Conservation (phyloP, 129 eudicot genomes). For the Chrysanthemum seticuspe region DNA sequence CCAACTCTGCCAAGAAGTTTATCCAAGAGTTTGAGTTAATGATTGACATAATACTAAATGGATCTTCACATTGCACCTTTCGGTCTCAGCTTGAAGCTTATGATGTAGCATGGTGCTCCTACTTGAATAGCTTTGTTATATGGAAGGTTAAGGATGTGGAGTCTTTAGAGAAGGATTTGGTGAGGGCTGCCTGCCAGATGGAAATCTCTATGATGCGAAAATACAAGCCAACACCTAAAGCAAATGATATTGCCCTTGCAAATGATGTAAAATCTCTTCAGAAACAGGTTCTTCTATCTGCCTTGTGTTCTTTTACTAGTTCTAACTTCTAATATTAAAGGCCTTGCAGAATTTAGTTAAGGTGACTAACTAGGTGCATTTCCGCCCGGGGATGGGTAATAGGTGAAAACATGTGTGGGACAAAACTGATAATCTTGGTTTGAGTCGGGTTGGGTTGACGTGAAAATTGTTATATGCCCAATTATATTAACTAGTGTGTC, state of each 20-base stretch:
- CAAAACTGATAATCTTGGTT: neutral
- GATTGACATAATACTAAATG: slow-evolving; percentile 52
- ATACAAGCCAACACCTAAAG: slow-evolving; percentile 66
- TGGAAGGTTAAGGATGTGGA: slow-evolving; percentile 98
- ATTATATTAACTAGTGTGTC: neutral
- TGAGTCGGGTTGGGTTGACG: neutral
- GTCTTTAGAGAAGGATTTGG: slow-evolving; percentile 86
- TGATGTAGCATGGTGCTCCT: slow-evolving; percentile 96
- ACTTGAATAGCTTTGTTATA: slow-evolving; percentile 80
- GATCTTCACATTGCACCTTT: slow-evolving; percentile 53
- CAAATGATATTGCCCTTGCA: slow-evolving; percentile 54
- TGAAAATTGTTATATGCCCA: neutral
- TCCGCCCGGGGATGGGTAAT: neutral
- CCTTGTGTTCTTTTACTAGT: neutral
- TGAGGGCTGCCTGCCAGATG: slow-evolving; percentile 89
- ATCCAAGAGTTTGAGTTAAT: slow-evolving; percentile 69
- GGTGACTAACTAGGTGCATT: neutral
- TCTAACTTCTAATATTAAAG: slow-evolving; percentile 8
- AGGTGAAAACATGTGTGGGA: neutral
- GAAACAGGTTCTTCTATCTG: slow-evolving; percentile 63
- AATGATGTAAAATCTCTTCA: slow-evolving; percentile 88
- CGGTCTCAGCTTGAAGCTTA: slow-evolving; percentile 74
- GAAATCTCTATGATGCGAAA: slow-evolving; percentile 91
- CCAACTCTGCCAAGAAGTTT: slow-evolving; percentile 60
- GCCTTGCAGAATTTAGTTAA: neutral